phyloP scores from a whole-genome alignment of 2,329 filamentous ascomycete genomes.

The Neonectria neomacrospora region DNA sequence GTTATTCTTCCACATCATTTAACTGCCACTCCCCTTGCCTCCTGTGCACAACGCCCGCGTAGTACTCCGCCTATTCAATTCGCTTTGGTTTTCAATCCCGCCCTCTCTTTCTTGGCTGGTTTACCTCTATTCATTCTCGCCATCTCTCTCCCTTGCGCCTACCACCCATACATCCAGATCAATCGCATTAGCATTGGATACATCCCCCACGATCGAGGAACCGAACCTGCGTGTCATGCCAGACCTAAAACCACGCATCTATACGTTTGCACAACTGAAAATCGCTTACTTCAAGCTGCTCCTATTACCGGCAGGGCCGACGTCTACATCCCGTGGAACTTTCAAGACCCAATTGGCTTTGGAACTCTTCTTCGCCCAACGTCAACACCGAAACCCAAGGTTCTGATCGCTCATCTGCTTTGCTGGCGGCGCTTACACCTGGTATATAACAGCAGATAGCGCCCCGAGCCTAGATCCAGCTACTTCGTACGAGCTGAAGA shows the following conservation, averaged over 20 bases:
- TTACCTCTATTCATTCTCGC: background rate
- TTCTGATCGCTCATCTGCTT: background rate
- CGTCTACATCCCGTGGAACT: background rate
- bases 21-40: background rate
- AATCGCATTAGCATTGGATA: background rate
- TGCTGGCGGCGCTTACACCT: background rate
- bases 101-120: background rate
- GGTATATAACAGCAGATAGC: background rate
- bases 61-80: background rate
- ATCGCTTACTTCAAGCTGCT: background rate
- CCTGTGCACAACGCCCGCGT: background rate
- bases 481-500: background rate
- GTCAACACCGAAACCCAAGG: no score
- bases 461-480: no score
- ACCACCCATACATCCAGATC: background rate
- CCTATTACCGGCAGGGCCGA: background rate
- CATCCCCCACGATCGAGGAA: background rate
- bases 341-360: background rate
- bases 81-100: background rate
- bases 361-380: background rate
- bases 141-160: background rate
- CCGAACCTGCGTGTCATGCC: background rate
- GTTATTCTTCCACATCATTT: background rate
- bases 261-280: background rate
- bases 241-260: background rate